Percentiles rank a stretch among this genome's conserved stretches.
Evolutionary conservation across 2,329 filamentous ascomycete species (phyloP).

Genomic region (Cladophialophora immunda): DNA sequence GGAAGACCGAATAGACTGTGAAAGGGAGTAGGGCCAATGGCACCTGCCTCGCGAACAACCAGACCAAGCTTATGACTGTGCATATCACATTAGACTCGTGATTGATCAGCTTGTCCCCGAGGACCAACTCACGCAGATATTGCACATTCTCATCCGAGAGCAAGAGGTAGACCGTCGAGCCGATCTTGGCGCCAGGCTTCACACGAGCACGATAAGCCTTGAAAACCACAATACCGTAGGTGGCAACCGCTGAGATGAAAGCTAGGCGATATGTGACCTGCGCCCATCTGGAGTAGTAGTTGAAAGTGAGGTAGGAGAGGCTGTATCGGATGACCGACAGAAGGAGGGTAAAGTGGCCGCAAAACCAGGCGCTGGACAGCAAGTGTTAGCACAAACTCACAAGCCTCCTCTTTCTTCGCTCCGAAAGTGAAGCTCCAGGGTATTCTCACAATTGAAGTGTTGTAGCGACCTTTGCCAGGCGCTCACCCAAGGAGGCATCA

Average conservation of each 20-base stretch:
- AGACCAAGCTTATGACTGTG: slow-evolving; percentile 88
- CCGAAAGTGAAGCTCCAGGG: background rate
- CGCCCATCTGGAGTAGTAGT: slow-evolving; percentile 80
- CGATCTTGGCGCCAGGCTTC: slow-evolving; percentile 55
- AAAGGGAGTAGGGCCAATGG: slow-evolving; percentile 92
- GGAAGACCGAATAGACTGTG: slow-evolving; percentile 97
- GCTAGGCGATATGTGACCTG: slow-evolving; percentile 87
- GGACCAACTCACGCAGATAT: slow-evolving; percentile 78
- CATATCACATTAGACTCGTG: slow-evolving; percentile 18
- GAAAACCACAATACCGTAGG: slow-evolving; percentile 98
- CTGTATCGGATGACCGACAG: slow-evolving; percentile 82
- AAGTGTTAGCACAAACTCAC: slow-evolving; percentile 1
- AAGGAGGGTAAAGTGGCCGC: slow-evolving; percentile 81
- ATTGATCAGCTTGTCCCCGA: slow-evolving; percentile 8
- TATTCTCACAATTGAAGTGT: slow-evolving; percentile 75
- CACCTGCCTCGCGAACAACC: slow-evolving; percentile 91
- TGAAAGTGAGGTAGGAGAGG: slow-evolving; percentile 87
- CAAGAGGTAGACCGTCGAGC: slow-evolving; percentile 67
- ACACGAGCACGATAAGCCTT: slow-evolving; percentile 91
- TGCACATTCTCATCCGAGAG: slow-evolving; percentile 94
- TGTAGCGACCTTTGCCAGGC: slow-evolving; percentile 79
- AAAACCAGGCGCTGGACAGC: slow-evolving; percentile 60
- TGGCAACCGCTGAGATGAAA: slow-evolving; percentile 87
- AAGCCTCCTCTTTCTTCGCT: background rate
- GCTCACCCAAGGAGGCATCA: slow-evolving; percentile 74